Base-by-base conservation (phyloP, 2,329 filamentous ascomycete genomes). In the Epichloe sp. region DNA sequence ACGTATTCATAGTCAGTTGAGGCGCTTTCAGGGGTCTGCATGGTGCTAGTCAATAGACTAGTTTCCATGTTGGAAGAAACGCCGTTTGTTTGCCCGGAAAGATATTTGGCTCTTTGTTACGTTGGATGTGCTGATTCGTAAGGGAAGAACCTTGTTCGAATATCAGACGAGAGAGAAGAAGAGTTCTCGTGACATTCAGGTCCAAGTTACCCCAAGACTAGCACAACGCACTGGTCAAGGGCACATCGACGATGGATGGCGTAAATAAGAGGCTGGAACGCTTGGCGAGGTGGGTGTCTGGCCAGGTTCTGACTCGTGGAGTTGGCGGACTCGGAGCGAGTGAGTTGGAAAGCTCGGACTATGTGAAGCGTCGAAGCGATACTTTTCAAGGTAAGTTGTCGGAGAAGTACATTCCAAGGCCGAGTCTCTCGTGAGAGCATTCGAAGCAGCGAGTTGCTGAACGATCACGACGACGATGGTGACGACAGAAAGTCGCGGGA, bases 1-100 rank as follows among this genome's bases (percentile, higher is more conserved):
- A 79, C 70, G 66, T 72, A 76, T 55, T 68, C 63, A 52, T 62
- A 60, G 56, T 62, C 60, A 55, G 70, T 72, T 55, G 68, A 66
- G 58, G 66, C 67, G 66, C 70, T 68, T 63, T 63, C 70, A 68
- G 68, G 71, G 68, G 67, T 70, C 63, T 69, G 71, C 69, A 51
- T 53, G 45, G 35, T 53, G 40, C 52, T 40, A 45, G 38, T 36
- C 35, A 70, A 68, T 61, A 60, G 60, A 61, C 61, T 59, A 56
- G 62, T 60, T 59, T 69, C 69, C 69, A 71, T 71, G 58, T 58
- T 63, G 55, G 49, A 34, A 44, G 36, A 38, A 17, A 47, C 38
- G 23, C 49, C 10, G 38, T 50, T 36, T 17, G 35, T 36, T 17
- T 35, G 26, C 21, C 44, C 40, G 23, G 23, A 23, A 23, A 31